These are phyloP conservation scores for Neonectria magnoliae DNA, from an alignment of 2,329 filamentous ascomycete species.

Conservation along the genomic window DNA sequence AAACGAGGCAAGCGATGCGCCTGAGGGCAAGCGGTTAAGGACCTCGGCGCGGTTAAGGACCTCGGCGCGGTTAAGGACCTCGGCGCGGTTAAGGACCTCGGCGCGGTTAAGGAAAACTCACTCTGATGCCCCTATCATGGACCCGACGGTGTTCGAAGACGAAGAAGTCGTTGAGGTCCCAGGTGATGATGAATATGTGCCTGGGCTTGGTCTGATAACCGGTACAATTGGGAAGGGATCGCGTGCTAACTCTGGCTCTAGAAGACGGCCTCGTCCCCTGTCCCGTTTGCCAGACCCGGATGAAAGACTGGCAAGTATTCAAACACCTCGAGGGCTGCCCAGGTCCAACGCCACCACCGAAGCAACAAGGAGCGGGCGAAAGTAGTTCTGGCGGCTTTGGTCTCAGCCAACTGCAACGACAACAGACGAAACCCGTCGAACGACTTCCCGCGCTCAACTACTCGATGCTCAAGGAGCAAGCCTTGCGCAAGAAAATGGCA, in stretches of 20 bases:
- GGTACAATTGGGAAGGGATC: not conserved
- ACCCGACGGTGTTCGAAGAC: constrained; percentile 28
- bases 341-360: constrained; percentile 47
- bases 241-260: constrained; percentile 38
- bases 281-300: constrained; percentile 80
- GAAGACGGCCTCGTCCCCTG: constrained; percentile 84
- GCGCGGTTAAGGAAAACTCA: constrained; percentile 58
- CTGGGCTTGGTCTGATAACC: constrained; percentile 39
- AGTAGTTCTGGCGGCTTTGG: constrained; percentile 21
- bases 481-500: constrained; percentile 80
- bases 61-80: constrained; percentile 61
- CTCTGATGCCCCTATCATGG: constrained; percentile 45
- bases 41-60: constrained; percentile 63
- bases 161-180: constrained; percentile 38
- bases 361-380: constrained; percentile 7
- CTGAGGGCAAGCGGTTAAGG: constrained; percentile 60
- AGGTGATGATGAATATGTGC: constrained; percentile 46
- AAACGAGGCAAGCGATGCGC: constrained; percentile 40
- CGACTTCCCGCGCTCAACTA: constrained; percentile 86
- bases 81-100: constrained; percentile 63
- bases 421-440: constrained; percentile 58
- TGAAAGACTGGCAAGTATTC: constrained; percentile 83
- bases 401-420: constrained; percentile 38
- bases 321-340: constrained; percentile 78
- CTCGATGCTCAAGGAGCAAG: constrained; percentile 81